A percentile compares a stretch with the other conserved stretches of the same genome.
phyloP scores from a whole-genome alignment of 2,329 filamentous ascomycete species.

The Zymoseptoria brevis region DNA sequence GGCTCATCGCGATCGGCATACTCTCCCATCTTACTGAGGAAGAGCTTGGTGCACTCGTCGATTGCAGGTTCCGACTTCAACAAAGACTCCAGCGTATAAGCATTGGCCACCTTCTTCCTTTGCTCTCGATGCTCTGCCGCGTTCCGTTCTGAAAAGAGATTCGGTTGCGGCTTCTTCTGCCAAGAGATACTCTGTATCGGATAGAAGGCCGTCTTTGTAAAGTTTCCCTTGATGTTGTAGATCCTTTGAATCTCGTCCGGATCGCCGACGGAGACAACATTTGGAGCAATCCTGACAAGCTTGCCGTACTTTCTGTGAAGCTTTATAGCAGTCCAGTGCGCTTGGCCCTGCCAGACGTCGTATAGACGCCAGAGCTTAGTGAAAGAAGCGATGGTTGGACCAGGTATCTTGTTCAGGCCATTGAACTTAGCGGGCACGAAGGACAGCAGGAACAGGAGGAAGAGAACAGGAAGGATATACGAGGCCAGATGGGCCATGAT shows the following conservation, averaged over 20 bases:
- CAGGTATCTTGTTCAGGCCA: conserved; percentile 11
- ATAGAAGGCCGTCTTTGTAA: conserved; percentile 21
- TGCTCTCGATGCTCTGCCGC: conserved; percentile 35
- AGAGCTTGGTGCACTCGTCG: conserved; percentile 3
- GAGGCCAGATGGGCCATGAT: too few relatives aligned
- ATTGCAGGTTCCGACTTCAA: conserved; percentile 7
- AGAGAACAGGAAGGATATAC: too few relatives aligned
- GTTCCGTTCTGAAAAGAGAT: conserved; percentile 32
- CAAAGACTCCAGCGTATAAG: conserved; percentile 7
- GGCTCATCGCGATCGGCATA: neutral
- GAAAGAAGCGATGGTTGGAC: conserved; percentile 17
- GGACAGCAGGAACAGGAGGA: too few relatives aligned
- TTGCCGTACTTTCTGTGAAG: conserved; percentile 28
- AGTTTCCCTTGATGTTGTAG: neutral
- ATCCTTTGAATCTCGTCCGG: conserved; percentile 1
- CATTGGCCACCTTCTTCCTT: conserved; percentile 17
- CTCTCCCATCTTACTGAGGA: neutral
- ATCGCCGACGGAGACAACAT: neutral
- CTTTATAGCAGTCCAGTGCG: conserved; percentile 17
- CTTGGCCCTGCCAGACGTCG: conserved; percentile 14
- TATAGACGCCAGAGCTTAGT: conserved; percentile 17
- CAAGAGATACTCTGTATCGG: conserved; percentile 21
- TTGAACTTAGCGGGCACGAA: neutral
- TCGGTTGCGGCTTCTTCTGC: conserved; percentile 10
- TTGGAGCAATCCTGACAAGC: conserved; percentile 1